Base-by-base conservation (phyloP, 306 rosid genomes). In the Mimosa pudica region DNA sequence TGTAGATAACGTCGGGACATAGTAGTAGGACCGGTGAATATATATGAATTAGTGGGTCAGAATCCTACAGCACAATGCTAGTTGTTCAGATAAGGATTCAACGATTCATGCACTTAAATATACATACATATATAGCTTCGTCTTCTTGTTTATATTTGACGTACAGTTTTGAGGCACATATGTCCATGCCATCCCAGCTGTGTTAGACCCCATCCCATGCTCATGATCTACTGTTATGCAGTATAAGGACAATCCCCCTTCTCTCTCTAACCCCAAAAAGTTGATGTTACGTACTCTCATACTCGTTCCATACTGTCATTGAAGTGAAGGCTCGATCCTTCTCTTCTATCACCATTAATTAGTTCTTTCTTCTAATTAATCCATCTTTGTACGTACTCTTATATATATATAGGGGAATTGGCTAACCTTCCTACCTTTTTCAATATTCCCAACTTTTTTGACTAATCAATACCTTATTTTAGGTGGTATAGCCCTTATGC, bases 71-170 rank as follows among this genome's bases (percentile, higher is more conserved):
- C 64, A 52, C 47, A 72, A 30, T 13, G 14, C 44, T 35, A 41
- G 68, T 42, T 74, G 66, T 41, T 57, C 8, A 8, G 78, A 74
- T 74, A 74, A 74, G 69, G 69, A 58, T 57, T 74, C 78, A 42
- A 10, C 57, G 38, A 70, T 70, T 48, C 20, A 20, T n/a, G 7
- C 0, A 51, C 7, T 24, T 24, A 12, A 0, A 47, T 5, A 49
- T 17, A 17, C 41, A 12, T 0, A 51, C 7, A 17, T 2, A 52
- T 1, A 55, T 10, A 42, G 69, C 69, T 58, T 58, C 57, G 69
- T 58, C 78, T 3, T 18, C 48, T 74, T 42, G 65, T 3, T 20
- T 12, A 11, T 20, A 60, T 58, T 60, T 68, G 44, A 75, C 42
- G 42, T 38, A 42, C 24, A 74, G 30, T 44, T 42, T 42, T 11